phyloP scores from a whole-genome alignment of 495 filamentous ascomycete species.

The Penicillium canescens region DNA sequence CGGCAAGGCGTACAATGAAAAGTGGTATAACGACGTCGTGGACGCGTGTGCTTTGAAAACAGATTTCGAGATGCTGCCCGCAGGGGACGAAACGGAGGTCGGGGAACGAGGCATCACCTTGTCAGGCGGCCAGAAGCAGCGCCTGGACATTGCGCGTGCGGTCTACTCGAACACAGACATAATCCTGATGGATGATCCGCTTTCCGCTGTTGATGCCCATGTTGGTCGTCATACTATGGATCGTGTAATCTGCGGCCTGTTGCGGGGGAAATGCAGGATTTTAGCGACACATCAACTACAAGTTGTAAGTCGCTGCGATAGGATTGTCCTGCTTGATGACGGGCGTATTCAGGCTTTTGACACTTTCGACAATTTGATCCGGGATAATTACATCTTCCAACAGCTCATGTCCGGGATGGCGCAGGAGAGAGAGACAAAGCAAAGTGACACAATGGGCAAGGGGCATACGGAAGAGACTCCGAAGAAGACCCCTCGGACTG shows the following conservation, averaged over 20 bases:
- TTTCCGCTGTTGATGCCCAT: constrained; percentile 83
- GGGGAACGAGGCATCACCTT: constrained; percentile 65
- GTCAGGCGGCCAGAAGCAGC: constrained; percentile 65
- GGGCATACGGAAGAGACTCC: constrained; percentile 39
- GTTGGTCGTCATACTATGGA: constrained; percentile 95
- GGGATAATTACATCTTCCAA: constrained; percentile 68
- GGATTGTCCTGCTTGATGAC: constrained; percentile 87
- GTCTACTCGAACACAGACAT: constrained; percentile 84
- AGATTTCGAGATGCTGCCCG: constrained; percentile 56
- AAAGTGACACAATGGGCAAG: too few species aligned
- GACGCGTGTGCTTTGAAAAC: constrained; percentile 57
- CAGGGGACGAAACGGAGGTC: constrained; percentile 58
- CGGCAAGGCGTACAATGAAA: constrained; percentile 60
- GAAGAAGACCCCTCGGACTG: constrained; percentile 59
- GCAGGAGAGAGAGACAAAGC: too few species aligned
- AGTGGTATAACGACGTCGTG: constrained; percentile 58
- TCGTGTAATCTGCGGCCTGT: constrained; percentile 84
- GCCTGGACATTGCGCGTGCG: constrained; percentile 75
- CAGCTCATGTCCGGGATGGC: constrained; percentile 81
- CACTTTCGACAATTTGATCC: constrained; percentile 85
- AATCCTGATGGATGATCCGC: constrained; percentile 78
- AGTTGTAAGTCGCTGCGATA: constrained; percentile 84
- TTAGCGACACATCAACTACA: constrained; percentile 94
- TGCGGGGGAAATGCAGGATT: constrained; percentile 85
- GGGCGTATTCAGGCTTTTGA: constrained; percentile 81